Evolutionary conservation across 139 green algal genomes (phyloP).

Genomic region (Micractinium sp.): DNA sequence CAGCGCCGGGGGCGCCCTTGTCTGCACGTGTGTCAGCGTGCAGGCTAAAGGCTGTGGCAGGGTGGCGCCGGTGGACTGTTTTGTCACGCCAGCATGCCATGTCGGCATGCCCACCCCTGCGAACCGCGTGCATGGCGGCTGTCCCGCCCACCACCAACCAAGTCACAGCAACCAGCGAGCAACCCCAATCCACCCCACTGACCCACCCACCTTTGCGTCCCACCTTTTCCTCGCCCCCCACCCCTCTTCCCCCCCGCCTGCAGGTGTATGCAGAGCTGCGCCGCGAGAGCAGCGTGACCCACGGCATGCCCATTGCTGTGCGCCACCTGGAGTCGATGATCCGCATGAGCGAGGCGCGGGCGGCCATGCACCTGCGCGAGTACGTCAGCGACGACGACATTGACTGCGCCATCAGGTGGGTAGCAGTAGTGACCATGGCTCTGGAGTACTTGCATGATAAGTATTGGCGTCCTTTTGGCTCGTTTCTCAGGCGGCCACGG

Average conservation of each 20-base stretch:
- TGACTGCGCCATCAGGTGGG: slow-evolving; percentile 76
- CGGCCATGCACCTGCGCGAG: slow-evolving; percentile 94
- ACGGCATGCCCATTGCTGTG: slow-evolving; percentile 96
- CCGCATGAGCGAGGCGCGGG: slow-evolving; percentile 96
- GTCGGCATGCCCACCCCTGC: too few species aligned
- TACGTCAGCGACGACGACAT: slow-evolving; percentile 89
- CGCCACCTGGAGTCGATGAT: slow-evolving; percentile 98
- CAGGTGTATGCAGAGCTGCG: slow-evolving; percentile 85
- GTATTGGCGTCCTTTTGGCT: too few species aligned
- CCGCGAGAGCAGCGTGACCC: slow-evolving; percentile 72
- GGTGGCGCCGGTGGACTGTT: neutral
- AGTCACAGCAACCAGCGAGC: too few species aligned
- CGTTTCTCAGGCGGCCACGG: too few species aligned
- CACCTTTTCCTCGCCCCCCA: neutral
- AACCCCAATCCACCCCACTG: too few species aligned
- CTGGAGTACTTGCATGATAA: too few species aligned
- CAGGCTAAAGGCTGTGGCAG: neutral
- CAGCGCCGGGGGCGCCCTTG: too few species aligned
- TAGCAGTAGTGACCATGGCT: too few species aligned
- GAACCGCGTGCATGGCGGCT: neutral
- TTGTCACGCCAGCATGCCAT: too few species aligned
- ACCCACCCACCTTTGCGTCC: neutral
- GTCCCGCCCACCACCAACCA: neutral
- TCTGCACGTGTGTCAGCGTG: too few species aligned
- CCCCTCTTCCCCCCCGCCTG: neutral